Evolutionary conservation across 106 monocot species (phyloP), one percentile per base, ranked within the genome.

Genomic region (Allium fistulosum): DNA sequence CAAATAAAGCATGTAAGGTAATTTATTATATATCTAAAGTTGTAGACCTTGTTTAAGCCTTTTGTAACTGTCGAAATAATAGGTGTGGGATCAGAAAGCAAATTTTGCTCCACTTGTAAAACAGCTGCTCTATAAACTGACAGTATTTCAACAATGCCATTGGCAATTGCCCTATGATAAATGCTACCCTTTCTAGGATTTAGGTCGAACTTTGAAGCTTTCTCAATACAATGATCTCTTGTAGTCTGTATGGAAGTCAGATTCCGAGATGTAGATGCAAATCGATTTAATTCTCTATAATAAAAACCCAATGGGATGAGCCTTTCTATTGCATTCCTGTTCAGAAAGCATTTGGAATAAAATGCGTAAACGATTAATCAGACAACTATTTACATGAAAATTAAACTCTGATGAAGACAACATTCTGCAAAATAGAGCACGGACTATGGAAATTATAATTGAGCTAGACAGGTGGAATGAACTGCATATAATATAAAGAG

Each of bases 81-180:
- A 10, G 99, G 99, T 62, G 87, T 48, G 10, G 90, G 90, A 84
- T 99, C 90, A 11, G 92, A 82, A 18, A 99, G 68, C 69, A 99
- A 72, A 63, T 93, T 93, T 79, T 99, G 99, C 78, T 99, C 92
- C 48, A 99, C 87, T 73, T 93, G 88, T 17, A 99, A 71, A 81
- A 99, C 87, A 62, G 87, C 82, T 56, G 99, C 62, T 66, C 87
- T 87, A 50, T 99, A 99, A 62, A 93, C 83, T 11, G 99, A 93
- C 61, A 99, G 76, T 67, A 99, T 81, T 74, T 99, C 99, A 18
- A 83, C 84, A 75, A 99, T 81, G 49, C 99, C 99, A 80, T 99
- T 99, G 11, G 92, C 92, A 68, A 99, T 85, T 17, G 99, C 99
- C 75, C 93, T 81, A 45, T 83, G 74, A 46, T 99, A 99, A n/a